Base-by-base conservation (phyloP, 345 rosid genomes). In the Eucalyptus viminalis region DNA sequence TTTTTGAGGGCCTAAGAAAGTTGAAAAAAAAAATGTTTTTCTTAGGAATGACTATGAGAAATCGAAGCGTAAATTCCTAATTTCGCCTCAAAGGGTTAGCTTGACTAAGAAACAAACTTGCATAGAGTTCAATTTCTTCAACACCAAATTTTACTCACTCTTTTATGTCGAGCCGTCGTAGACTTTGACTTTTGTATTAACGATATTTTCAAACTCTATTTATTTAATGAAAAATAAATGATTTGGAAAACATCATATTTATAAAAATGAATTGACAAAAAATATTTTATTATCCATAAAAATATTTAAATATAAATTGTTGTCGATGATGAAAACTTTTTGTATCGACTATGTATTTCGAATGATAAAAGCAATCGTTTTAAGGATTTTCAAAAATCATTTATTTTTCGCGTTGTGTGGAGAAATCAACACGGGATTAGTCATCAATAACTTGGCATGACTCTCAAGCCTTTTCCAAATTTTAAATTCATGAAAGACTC, bases 321-420 rank as follows among this genome's bases (percentile, higher is more conserved):
- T 56, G 0, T 24, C 1, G 3, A 56, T 4, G 29, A 24, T 10
- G 4, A 56, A 54, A 56, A 56, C 0, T 2, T 22, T 54, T 56
- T 56, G 0, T 24, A 56, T 56, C 9, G 0, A 56, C 1, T 22
- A 56, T 9, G 62, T 56, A 56, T 56, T 56, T 56, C 62, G 10
- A 56, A 56, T 24, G 1, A 24, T 56, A 56, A 9, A 56, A 24
- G 29, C 11, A 22, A 56, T 56, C 6, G 0, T 2, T 56, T 56
- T 56, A 0, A 24, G 29, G 2, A 56, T 0, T 24, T 56, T 10
- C 29, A n/a, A 56, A 56, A 56, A 9, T 10, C 29, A 56, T 24
- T 24, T 29, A 56, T 24, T 56, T 56, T 56, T 56, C 0, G 1
- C 1, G 5, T 8, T n/a, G 76, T 14, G 72, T 4, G 76, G 21